phyloP scores from a whole-genome alignment of 352 stramenopile species.

The Chrysophaeum taylorii region DNA sequence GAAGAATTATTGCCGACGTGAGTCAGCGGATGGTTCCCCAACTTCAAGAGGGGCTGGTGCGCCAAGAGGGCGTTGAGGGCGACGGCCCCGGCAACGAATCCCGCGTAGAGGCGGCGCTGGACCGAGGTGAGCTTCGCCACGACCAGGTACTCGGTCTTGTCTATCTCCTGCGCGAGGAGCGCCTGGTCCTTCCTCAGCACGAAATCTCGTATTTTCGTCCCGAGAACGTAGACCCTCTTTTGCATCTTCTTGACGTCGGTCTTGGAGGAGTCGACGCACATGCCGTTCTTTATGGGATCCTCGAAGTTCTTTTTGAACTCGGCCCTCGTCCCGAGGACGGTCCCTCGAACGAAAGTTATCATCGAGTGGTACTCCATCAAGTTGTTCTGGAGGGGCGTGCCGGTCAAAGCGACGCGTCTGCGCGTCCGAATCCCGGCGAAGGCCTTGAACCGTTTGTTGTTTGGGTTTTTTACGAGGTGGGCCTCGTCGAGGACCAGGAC shows the following conservation, averaged over 20 bases:
- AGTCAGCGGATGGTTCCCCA: slow-evolving; percentile 10
- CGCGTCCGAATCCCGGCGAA: slow-evolving; percentile 36
- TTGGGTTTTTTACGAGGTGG: slow-evolving; percentile 50
- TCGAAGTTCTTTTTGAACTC: slow-evolving; percentile 20
- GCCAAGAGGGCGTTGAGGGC: not conserved
- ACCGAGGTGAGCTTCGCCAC: not conserved
- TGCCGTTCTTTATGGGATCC: slow-evolving; percentile 17
- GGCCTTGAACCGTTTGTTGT: slow-evolving; percentile 37
- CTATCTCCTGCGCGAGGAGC: not conserved
- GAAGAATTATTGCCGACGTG: too few species aligned
- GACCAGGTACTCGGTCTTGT: slow-evolving; percentile 13
- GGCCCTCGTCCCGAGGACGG: slow-evolving; percentile 12
- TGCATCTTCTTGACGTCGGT: not conserved
- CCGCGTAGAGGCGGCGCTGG: not conserved
- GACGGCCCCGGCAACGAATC: not conserved
- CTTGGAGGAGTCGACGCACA: not conserved
- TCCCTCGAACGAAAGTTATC: slow-evolving; percentile 18
- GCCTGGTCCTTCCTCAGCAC: not conserved
- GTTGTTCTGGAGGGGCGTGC: slow-evolving; percentile 56
- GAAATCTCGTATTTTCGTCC: not conserved
- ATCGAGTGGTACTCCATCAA: slow-evolving; percentile 35
- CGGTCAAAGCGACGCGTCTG: slow-evolving; percentile 49
- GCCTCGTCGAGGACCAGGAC: slow-evolving; percentile 54
- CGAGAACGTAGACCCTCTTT: not conserved
- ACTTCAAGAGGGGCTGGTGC: not conserved